Evolutionary conservation across 257 asterid species (phyloP), one percentile per base, ranked within the genome.

Genomic region (Fraxinus americana): DNA sequence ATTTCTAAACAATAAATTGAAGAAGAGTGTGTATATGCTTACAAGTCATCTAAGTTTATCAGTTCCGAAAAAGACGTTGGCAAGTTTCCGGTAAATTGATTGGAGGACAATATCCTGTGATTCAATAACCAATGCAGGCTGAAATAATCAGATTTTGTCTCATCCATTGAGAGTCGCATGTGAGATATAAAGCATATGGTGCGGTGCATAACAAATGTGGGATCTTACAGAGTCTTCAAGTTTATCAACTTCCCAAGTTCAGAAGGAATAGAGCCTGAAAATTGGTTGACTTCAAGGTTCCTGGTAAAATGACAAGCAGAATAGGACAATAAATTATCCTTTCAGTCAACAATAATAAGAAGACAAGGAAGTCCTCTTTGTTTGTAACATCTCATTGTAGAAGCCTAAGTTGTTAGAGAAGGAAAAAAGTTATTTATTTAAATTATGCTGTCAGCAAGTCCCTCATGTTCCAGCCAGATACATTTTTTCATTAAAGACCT

Each of bases 21-120:
- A 74, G 82, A 85, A 78, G 41, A 65, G 25, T 8, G 38, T 30
- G 63, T 17, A 36, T 73, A 75, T 50, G 67, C 97, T 90, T 87
- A 95, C 99, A 95, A 82, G 85, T 95, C 97, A 2, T 71, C 77
- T 77, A 95, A 84, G 77, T 88, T 91, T 80, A 81, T 74, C 57
- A 95, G 83, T 79, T 82, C 71, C 21, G 94, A 82, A 81, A 95
- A 85, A 25, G 98, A 86, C 30, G 76, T n/a, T 3, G 98, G 98
- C 73, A 95, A 77, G 74, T 85, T 77, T 75, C 98, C 97, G 9
- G 83, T 79, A 57, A 95, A 83, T 43, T 75, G 89, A 82, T 95
- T 95, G 76, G 99, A 90, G 71, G 97, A 93, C 87, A 95, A 79
- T 52, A 93, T 77, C 94, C 99, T 93, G 94, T 29, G 59, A 83